Evolutionary conservation across 208 protist genomes (phyloP).

Genomic region (Wallacemonas sp.): DNA sequence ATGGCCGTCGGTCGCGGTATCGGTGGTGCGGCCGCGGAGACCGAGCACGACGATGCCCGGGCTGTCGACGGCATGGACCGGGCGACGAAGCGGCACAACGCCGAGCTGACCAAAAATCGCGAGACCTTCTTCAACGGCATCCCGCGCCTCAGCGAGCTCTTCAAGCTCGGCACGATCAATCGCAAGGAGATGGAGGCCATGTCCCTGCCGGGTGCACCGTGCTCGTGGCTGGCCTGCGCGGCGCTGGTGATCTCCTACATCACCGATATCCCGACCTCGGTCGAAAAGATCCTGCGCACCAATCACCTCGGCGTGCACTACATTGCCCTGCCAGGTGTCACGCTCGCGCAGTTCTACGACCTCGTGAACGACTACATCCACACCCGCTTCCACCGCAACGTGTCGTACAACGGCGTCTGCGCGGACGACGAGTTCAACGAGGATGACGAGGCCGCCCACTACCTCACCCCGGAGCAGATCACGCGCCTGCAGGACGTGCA

Average conservation of each 20-base stretch:
- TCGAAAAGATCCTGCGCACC: conserved; percentile 81
- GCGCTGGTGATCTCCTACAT: conserved; percentile 81
- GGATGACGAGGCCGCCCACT: conserved; percentile 44
- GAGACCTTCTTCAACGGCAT: conserved; percentile 63
- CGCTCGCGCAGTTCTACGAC: conserved; percentile 87
- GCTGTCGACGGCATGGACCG: conserved; percentile 37
- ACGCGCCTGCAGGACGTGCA: conserved; percentile 48
- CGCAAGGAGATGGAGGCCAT: conserved; percentile 44
- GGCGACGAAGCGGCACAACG: conserved; percentile 31
- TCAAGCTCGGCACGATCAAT: conserved; percentile 29
- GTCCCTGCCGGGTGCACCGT: conserved; percentile 58
- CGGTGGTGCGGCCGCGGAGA: background rate
- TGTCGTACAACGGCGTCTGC: conserved; percentile 24
- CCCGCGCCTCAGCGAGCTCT: conserved; percentile 40
- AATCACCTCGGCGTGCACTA: conserved; percentile 87
- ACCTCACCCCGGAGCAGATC: conserved; percentile 41
- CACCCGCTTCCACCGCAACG: conserved; percentile 48
- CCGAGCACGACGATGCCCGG: conserved; percentile 27
- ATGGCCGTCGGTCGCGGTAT: conserved; percentile 12
- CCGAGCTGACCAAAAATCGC: conserved; percentile 38
- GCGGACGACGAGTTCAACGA: conserved; percentile 53
- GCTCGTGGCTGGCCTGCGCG: conserved; percentile 79
- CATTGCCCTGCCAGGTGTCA: conserved; percentile 76
- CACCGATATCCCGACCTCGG: conserved; percentile 54
- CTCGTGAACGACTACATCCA: conserved; percentile 80